Evolutionary conservation across 345 rosid genomes (phyloP).

Genomic region (Populus nigra): DNA sequence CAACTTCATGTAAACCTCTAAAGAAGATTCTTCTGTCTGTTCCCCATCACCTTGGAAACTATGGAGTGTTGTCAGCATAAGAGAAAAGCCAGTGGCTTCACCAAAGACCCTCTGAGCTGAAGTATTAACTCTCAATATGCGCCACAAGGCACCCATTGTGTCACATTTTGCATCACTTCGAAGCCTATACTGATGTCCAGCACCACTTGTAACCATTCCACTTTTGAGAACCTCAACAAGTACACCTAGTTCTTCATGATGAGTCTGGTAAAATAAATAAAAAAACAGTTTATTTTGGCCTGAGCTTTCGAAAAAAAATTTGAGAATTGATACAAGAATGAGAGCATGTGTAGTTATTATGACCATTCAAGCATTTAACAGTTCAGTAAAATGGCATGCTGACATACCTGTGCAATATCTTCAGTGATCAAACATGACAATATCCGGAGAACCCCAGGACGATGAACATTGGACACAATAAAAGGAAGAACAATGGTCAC

Average conservation of each 20-base stretch:
- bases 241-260: slow-evolving; percentile 85
- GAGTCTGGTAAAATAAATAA: slow-evolving; percentile 49
- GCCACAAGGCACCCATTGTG: slow-evolving; percentile 96
- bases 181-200: slow-evolving; percentile 89
- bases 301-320: neutral
- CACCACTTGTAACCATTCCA: slow-evolving; percentile 87
- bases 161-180: slow-evolving; percentile 92
- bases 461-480: slow-evolving; percentile 73
- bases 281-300: neutral
- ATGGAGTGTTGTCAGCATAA: slow-evolving; percentile 85
- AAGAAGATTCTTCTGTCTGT: slow-evolving; percentile 51
- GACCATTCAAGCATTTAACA: slow-evolving; percentile 7
- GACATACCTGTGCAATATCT: slow-evolving; percentile 74
- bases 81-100: slow-evolving; percentile 97
- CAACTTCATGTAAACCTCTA: slow-evolving; percentile 56
- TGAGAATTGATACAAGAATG: neutral
- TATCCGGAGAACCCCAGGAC: slow-evolving; percentile 82
- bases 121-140: slow-evolving; percentile 76
- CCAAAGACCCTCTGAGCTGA: slow-evolving; percentile 91
- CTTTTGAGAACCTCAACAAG: slow-evolving; percentile 94
- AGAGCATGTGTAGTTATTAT: slow-evolving; percentile 4
- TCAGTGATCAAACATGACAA: slow-evolving; percentile 94
- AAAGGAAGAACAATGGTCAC: slow-evolving; percentile 82
- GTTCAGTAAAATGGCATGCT: neutral
- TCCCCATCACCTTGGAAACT: slow-evolving; percentile 77